These are phyloP conservation scores for Colletotrichum sp. DNA, from an alignment of 2,329 filamentous ascomycete species.

Conservation along the genomic window DNA sequence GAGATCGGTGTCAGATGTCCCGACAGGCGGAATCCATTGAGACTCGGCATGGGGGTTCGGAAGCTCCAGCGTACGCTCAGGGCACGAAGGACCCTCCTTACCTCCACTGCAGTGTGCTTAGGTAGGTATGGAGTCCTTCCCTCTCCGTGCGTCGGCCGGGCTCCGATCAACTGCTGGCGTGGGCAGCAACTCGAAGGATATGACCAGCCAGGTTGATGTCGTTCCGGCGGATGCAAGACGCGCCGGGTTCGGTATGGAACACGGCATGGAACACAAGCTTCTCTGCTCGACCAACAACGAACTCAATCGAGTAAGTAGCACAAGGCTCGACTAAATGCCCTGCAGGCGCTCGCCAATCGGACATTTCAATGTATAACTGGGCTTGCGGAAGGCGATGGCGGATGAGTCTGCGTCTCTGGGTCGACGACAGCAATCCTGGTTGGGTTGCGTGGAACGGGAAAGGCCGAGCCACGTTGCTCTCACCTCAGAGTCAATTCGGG, in stretches of 20 bases:
- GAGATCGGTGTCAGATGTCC: slow-evolving; percentile 17
- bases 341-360: not conserved
- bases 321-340: not conserved
- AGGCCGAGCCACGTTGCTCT: not conserved
- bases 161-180: not conserved
- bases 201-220: not conserved
- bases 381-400: not conserved
- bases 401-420: not conserved
- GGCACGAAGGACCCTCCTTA: not conserved
- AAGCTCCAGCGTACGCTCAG: not conserved
- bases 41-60: not conserved
- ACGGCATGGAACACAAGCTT: not conserved
- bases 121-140: not conserved
- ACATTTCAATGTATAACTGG: not conserved
- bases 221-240: not conserved
- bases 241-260: not conserved
- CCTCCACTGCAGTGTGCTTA: not conserved
- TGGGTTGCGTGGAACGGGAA: not conserved
- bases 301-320: not conserved
- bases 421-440: not conserved
- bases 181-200: not conserved
- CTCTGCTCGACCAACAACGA: not conserved
- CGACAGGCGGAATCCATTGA: slow-evolving; percentile 6
- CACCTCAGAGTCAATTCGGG: not conserved
- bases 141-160: not conserved